Evolutionary conservation across 2,329 filamentous ascomycete species (phyloP), one percentile per base, ranked within the genome.

Genomic region (Clarireedia sp.): DNA sequence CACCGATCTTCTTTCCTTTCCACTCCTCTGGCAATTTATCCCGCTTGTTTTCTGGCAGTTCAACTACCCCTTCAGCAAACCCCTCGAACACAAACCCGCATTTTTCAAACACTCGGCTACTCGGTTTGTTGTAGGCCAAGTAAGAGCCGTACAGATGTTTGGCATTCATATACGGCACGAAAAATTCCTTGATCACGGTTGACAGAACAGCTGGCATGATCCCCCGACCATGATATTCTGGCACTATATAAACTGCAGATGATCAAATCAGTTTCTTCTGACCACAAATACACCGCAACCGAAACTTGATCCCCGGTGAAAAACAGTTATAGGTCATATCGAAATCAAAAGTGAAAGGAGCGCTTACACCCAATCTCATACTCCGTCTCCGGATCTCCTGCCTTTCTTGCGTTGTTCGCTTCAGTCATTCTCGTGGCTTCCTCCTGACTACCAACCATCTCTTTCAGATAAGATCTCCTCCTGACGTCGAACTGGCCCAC

Each of bases 31-130:
- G 3, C 19, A 54, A 21, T 1, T 45, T 33, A 17, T 2, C 14
- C 44, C 8, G 6, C 14, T 54, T 54, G 5, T 29, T 37, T 19
- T 41, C 36, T 5, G 37, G 41, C 5, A 54, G 5, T 7, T 12
- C 36, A 12, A 48, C 36, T 1, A 48, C 44, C 5, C 14, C 44
- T 21, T 48, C 23, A 6, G 29, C 43, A 29, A 46, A 24, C 14
- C 46, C 48, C 9, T 36, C 40, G 45, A 43, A 51, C 7, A n/a
- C 43, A 45, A 59, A 59, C 7, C 57, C 57, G 48, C 50, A 51
- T 17, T 59, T 59, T n/a, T 59, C 57, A 38, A 59, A 55, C 12
- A 57, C 57, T 14, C 51, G 51, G 16, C 43, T 51, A 46, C 57
- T 59, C 21, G 46, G 46, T 14, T 8, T 3, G 10, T 59, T 57